Conservation (phyloP, 73 alveolate species). For the Paramecium biaurelia region DNA sequence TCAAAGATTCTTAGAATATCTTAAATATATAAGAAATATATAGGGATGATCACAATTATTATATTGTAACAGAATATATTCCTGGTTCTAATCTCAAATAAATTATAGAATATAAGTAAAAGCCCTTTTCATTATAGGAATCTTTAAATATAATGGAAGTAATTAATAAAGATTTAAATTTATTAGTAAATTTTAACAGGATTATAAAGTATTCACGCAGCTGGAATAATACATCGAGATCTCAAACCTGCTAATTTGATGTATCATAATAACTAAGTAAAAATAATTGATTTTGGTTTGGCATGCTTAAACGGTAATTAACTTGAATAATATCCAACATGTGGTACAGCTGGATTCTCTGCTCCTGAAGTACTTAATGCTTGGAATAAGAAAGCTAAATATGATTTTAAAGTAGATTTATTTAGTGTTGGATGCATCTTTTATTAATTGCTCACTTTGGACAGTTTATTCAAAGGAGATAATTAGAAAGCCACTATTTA, state of each 20-base stretch:
- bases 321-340: constrained; percentile 1
- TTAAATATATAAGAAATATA: not conserved
- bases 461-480: not conserved
- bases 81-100: not conserved
- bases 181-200: constrained; percentile 75
- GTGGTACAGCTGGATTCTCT: constrained; percentile 39
- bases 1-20: not conserved
- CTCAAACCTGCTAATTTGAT: constrained; percentile 75
- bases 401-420: constrained; percentile 25
- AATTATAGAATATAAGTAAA: not conserved
- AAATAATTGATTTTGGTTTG: constrained; percentile 79
- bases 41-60: not conserved
- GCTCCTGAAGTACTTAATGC: constrained; percentile 50
- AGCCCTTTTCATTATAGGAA: not conserved
- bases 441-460: not conserved
- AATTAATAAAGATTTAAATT: not conserved
- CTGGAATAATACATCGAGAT: constrained; percentile 76
- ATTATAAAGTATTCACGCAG: constrained; percentile 70
- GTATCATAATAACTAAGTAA: constrained; percentile 74
- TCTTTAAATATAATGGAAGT: not conserved
- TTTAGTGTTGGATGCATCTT: constrained; percentile 46
- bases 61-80: not conserved
- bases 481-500: not conserved
- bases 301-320: constrained; percentile 51
- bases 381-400: not conserved